phyloP scores from a whole-genome alignment of 345 rosid genomes.

The Pseudoturritis turrita region DNA sequence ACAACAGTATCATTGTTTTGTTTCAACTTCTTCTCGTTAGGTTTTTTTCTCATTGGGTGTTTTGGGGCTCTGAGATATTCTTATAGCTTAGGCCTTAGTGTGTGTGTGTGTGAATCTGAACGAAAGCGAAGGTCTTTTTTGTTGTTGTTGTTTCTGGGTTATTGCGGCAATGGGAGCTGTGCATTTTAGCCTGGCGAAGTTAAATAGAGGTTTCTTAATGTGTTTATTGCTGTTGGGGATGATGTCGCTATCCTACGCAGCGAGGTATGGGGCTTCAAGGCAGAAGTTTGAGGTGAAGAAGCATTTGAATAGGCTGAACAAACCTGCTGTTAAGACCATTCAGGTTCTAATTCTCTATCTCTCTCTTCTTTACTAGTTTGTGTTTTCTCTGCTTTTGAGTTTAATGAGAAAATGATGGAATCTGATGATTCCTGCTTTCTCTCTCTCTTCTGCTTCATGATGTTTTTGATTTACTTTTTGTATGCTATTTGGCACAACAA shows the following conservation, averaged over 20 bases:
- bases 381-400: conserved; percentile 7
- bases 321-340: conserved; percentile 74
- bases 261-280: conserved; percentile 55
- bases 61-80: not conserved
- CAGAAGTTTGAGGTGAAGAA: conserved; percentile 69
- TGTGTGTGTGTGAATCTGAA: conserved; percentile 28
- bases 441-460: conserved; percentile 18
- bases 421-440: conserved; percentile 6
- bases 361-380: not conserved
- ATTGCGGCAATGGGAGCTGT: conserved; percentile 31
- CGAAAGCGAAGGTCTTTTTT: not conserved
- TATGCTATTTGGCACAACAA: not conserved
- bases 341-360: conserved; percentile 35
- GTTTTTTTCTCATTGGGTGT: no score
- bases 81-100: conserved; percentile 1
- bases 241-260: conserved; percentile 41
- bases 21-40: conserved; percentile 15
- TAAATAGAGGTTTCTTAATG: conserved; percentile 27
- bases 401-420: not conserved
- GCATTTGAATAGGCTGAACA: conserved; percentile 85
- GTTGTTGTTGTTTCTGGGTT: conserved; percentile 10
- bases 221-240: conserved; percentile 44
- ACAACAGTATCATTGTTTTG: conserved; percentile 1
- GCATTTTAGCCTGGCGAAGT: conserved; percentile 29
- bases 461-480: not conserved